A percentile compares a stretch with the other conserved stretches of the same genome.
Conservation (phyloP, 2,329 filamentous ascomycete species). For the Elsinoe fawcettii region DNA sequence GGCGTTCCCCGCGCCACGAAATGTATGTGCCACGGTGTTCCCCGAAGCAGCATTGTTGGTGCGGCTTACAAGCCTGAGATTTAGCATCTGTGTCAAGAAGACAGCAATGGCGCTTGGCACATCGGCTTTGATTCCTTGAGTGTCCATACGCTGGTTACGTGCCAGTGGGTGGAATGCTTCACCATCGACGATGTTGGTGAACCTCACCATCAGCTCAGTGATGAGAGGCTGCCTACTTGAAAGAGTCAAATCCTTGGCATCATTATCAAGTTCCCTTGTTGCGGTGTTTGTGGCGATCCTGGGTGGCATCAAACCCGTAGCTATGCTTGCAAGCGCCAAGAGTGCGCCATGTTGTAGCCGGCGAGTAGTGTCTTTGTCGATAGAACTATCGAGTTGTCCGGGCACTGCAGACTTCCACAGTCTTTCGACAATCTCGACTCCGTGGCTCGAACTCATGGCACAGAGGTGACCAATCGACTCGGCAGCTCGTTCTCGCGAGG, state of each 20-base stretch:
- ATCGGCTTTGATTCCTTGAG: neutral
- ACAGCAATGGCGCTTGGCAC: neutral
- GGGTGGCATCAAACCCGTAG: neutral
- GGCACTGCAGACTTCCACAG: neutral
- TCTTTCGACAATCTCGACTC: neutral
- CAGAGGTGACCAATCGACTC: slow-evolving; percentile 48
- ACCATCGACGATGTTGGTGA: too few species aligned
- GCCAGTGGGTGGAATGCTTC: neutral
- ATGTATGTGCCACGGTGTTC: neutral
- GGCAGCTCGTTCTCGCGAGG: slow-evolving; percentile 65
- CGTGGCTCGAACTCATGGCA: neutral
- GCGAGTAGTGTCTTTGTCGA: neutral
- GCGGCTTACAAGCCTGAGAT: neutral
- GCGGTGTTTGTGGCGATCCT: neutral
- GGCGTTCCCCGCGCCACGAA: neutral
- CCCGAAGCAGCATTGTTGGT: neutral
- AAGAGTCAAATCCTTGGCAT: neutral
- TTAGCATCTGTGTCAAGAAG: neutral
- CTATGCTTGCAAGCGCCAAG: neutral
- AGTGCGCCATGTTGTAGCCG: slow-evolving; percentile 6
- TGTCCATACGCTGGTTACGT: neutral
- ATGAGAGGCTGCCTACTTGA: neutral
- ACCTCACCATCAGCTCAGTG: neutral
- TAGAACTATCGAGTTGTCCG: neutral
- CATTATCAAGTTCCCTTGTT: neutral